Conservation (phyloP, 1,139 yeast genomes). For the Candida tunisiensis region DNA sequence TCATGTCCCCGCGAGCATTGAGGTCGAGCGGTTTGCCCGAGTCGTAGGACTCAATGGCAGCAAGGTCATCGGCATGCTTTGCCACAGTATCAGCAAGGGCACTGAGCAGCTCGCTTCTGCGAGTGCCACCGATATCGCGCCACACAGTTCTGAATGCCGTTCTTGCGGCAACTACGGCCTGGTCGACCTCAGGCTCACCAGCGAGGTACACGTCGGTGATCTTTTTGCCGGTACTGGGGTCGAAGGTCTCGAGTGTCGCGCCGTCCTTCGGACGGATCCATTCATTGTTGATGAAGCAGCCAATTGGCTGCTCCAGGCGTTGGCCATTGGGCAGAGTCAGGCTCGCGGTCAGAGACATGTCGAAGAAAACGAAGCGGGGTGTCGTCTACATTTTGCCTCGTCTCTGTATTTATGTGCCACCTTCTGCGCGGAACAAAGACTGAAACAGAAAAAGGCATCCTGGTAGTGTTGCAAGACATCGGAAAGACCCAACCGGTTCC, state of each 20-base stretch:
- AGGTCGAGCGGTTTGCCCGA: conserved; percentile 38
- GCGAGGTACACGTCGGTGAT: conserved; percentile 38
- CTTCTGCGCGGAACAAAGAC: too few relatives aligned
- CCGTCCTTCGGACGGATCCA: conserved; percentile 25
- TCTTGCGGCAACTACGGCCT: conserved; percentile 43
- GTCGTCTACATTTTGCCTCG: too few relatives aligned
- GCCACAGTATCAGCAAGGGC: conserved; percentile 39
- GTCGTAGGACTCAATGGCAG: conserved; percentile 42
- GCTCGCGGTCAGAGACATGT: too few relatives aligned
- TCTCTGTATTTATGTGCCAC: too few relatives aligned
- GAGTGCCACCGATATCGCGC: conserved; percentile 29
- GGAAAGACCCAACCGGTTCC: too few relatives aligned
- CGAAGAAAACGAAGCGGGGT: too few relatives aligned
- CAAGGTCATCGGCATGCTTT: conserved; percentile 28
- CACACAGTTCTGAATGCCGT: conserved; percentile 32
- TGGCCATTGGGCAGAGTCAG: too few relatives aligned
- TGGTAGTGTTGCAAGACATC: too few relatives aligned
- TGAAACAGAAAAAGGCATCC: too few relatives aligned
- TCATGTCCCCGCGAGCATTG: conserved; percentile 35
- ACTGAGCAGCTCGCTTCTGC: conserved; percentile 26
- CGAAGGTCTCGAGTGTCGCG: conserved; percentile 26
- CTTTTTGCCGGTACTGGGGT: conserved; percentile 31
- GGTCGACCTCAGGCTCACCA: conserved; percentile 35
- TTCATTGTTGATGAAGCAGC: conserved; percentile 68
- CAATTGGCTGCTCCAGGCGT: conserved; percentile 67